Percentiles rank a stretch among this genome's conserved stretches.
Evolutionary conservation across 2,329 filamentous ascomycete genomes (phyloP).

Genomic region (Verticillium nubilum): DNA sequence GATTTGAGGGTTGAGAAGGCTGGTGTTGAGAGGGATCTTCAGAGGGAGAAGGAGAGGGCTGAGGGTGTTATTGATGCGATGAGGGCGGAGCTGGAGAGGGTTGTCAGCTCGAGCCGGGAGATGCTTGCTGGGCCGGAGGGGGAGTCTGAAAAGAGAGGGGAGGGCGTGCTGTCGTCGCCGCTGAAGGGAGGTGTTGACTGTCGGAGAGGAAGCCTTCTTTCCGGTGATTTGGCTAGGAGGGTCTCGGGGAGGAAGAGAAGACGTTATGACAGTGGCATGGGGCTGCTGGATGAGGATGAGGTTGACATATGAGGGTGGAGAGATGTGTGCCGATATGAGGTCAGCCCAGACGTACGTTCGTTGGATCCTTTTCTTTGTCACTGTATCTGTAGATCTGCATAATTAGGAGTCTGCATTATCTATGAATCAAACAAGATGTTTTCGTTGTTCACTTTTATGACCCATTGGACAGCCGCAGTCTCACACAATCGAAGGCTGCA

Average conservation of each 20-base stretch:
- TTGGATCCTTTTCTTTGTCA: not conserved
- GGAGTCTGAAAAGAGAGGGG: conserved; percentile 1
- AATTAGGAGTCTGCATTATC: not conserved
- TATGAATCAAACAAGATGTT: too few species aligned
- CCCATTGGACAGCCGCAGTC: too few species aligned
- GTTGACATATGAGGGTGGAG: conserved; percentile 20
- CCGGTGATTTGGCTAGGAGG: conserved; percentile 22
- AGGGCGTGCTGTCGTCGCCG: conserved; percentile 10
- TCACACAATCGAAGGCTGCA: too few species aligned
- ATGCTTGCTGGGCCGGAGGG: conserved; percentile 30
- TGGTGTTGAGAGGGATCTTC: conserved; percentile 26
- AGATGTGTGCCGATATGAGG: not conserved
- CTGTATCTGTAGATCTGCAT: not conserved
- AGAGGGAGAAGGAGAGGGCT: conserved; percentile 32
- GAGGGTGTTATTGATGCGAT: conserved; percentile 41
- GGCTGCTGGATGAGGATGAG: conserved; percentile 49
- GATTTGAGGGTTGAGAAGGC: conserved; percentile 41
- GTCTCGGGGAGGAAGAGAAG: conserved; percentile 34
- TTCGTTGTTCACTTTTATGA: too few species aligned
- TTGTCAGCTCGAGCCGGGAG: conserved; percentile 39
- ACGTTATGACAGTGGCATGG: conserved; percentile 49
- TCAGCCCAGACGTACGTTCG: not conserved
- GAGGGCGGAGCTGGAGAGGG: conserved; percentile 44
- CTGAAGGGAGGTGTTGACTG: conserved; percentile 10
- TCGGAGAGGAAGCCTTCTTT: conserved; percentile 15